A percentile compares a stretch with the other conserved stretches of the same genome.
phyloP scores from a whole-genome alignment of 129 eudicot genomes.

The sunflower (Helianthus annuus) region HanXRQr2.0-SUNRISE NC_035434.2:31244053-31244552 shows the following conservation, averaged over 20 bases:
- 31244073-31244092: slow-evolving; percentile 77
- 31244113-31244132: slow-evolving; percentile 81
- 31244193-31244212: slow-evolving; percentile 98
- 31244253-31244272: slow-evolving; percentile 85
- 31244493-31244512: too few species aligned
- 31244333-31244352: slow-evolving; percentile 76
- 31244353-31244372: too few species aligned
- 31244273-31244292: slow-evolving; percentile 72
- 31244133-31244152: slow-evolving; percentile 78
- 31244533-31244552: too few species aligned
- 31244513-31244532: too few species aligned
- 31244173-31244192: slow-evolving; percentile 89
- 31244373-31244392: too few species aligned
- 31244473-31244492: too few species aligned
- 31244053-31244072: slow-evolving; percentile 67
- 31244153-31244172: slow-evolving; percentile 74
- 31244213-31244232: slow-evolving; percentile 89
- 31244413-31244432: too few species aligned
- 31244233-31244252: slow-evolving; percentile 80
- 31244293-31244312: slow-evolving; percentile 96
- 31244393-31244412: too few species aligned
- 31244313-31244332: slow-evolving; percentile 88
- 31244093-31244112: slow-evolving; percentile 72
- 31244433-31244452: too few species aligned
- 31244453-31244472: too few species aligned